phyloP scores from a whole-genome alignment of 2,329 filamentous ascomycete species.

The Aspergillus unguis region DNA sequence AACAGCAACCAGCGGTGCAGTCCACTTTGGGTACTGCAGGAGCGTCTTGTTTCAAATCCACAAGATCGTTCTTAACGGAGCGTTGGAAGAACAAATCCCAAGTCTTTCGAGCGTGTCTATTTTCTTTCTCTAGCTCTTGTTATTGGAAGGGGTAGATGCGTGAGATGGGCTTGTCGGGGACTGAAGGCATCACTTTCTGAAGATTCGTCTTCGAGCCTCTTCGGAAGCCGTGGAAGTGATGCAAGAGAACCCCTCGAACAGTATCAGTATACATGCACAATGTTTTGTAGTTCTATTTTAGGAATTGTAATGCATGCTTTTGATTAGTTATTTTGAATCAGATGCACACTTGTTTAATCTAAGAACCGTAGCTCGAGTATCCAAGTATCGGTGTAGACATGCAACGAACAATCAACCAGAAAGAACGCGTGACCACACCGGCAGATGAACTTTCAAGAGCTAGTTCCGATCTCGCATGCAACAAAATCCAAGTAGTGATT shows the following conservation, averaged over 20 bases:
- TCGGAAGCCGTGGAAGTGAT: slow-evolving; percentile 31
- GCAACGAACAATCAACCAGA: background rate
- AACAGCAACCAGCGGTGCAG: slow-evolving; percentile 65
- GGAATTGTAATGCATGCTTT: background rate
- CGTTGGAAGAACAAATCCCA: slow-evolving; percentile 63
- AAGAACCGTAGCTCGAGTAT: background rate
- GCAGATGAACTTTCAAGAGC: no score
- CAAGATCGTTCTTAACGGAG: slow-evolving; percentile 76
- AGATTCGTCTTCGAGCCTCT: slow-evolving; percentile 15
- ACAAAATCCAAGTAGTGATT: background rate
- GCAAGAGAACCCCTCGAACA: slow-evolving; percentile 42
- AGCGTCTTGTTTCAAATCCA: slow-evolving; percentile 54
- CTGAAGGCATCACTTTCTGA: slow-evolving; percentile 38
- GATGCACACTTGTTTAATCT: background rate
- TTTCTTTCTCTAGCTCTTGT: slow-evolving; percentile 12
- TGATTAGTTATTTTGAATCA: background rate
- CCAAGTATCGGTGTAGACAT: background rate
- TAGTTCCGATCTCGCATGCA: background rate
- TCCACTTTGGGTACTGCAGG: slow-evolving; percentile 67
- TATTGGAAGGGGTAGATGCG: slow-evolving; percentile 16
- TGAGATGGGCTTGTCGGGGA: slow-evolving; percentile 26
- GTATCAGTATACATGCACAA: background rate
- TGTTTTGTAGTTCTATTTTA: background rate
- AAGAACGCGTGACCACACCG: slow-evolving; percentile 3
- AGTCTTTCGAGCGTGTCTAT: slow-evolving; percentile 24